These are phyloP conservation scores for Endoconidiophora laricicola DNA, from an alignment of 2,329 filamentous ascomycete species.

Conservation along the genomic window DNA sequence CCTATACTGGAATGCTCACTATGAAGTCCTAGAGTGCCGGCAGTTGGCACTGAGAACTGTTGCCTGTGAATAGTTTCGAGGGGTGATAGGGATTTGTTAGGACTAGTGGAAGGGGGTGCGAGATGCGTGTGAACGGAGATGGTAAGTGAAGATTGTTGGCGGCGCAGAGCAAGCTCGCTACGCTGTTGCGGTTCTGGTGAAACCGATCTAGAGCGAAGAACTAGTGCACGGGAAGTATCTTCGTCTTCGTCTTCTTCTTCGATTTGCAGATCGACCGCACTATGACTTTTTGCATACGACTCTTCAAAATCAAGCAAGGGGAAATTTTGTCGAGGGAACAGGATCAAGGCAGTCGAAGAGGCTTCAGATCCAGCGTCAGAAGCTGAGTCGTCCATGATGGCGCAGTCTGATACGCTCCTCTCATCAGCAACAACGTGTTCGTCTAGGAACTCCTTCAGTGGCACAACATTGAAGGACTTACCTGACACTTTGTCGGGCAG, in stretches of 20 bases:
- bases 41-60: slow-evolving; percentile 15
- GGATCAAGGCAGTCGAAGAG: slow-evolving; percentile 11
- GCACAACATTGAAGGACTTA: slow-evolving; percentile 4
- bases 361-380: slow-evolving; percentile 7
- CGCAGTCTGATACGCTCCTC: background rate
- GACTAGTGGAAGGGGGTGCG: background rate
- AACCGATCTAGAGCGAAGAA: background rate
- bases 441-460: slow-evolving; percentile 1
- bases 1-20: slow-evolving; percentile 9
- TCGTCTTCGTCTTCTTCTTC: background rate
- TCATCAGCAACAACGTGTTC: background rate
- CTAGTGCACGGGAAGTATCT: background rate
- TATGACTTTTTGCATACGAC: background rate
- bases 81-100: background rate
- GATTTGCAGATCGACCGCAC: background rate
- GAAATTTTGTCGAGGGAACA: background rate
- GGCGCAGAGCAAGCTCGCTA: too few relatives aligned
- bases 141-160: too few relatives aligned
- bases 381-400: slow-evolving; percentile 9
- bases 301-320: too few relatives aligned
- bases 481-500: background rate
- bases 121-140: too few relatives aligned
- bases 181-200: background rate
- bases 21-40: slow-evolving; percentile 15
- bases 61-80: slow-evolving; percentile 11